Evolutionary conservation across 768 basidiomycete genomes (phyloP), one percentile per base, ranked within the genome.

Genomic region (Suillus bovinus): DNA sequence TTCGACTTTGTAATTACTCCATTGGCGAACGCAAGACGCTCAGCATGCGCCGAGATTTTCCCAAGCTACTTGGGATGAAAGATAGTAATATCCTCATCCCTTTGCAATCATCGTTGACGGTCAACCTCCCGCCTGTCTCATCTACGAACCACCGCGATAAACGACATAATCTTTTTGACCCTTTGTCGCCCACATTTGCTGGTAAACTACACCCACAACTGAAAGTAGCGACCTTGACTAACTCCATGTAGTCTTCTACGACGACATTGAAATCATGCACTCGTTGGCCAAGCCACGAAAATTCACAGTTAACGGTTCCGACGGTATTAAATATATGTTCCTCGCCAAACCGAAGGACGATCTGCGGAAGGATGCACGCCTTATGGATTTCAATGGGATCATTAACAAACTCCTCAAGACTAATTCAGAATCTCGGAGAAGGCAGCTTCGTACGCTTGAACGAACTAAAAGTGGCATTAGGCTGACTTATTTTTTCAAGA

Each of bases 381-480:
- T 99, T 59, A 99, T 99, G 96, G 97, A 99, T 71, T 93, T 99
- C 77, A 96, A 98, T 70, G 86, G 91, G 4, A 95, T 99, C 75
- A 95, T 99, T 77, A 99, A 98, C 77, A 98, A 96, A 72, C 77
- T 99, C 8, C 81, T 99, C 59, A 96, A 96, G 72, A 87, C 92
- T 6, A 94, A 96, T 68, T 94, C 95, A 0, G 96, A 98, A 63
- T 94, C 96, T 31, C 86, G 97, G 67, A 81, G 91, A 63, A 82
- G 97, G 34, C 92, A 94, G 62, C 85, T 99, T 46, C 88, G 96
- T 96, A 72, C 66, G 93, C 82, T 17, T 27, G 46, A 13, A 52
- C 5, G 14, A 31, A 3, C 20, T 24, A 3, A 46, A 34, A 14
- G 8, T 17, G 42, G 16, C 10, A 44, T 31, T 34, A 7, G 39